Conservation (phyloP, 1,139 yeast species). For the Geotrichum candidum region DNA sequence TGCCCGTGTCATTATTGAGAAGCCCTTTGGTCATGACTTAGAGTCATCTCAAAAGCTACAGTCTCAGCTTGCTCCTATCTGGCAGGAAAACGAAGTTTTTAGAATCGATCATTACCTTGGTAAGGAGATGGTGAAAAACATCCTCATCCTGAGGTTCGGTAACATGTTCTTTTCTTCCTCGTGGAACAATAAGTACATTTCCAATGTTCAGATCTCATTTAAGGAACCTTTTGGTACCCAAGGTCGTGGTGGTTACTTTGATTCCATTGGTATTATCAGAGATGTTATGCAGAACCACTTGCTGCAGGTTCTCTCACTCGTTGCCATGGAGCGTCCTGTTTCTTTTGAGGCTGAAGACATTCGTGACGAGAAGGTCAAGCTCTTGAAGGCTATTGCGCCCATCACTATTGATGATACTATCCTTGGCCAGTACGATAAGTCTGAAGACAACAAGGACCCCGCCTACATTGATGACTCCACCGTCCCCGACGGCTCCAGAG, state of each 20-base stretch:
- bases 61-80: slow-evolving; percentile 69
- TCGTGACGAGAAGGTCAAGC: slow-evolving; percentile 93
- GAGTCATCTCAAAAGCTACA: slow-evolving; percentile 73
- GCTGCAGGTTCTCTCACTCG: slow-evolving; percentile 81
- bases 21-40: slow-evolving; percentile 95
- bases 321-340: slow-evolving; percentile 94
- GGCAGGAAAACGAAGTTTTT: slow-evolving; percentile 84
- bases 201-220: slow-evolving; percentile 79
- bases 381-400: slow-evolving; percentile 71
- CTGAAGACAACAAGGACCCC: slow-evolving; percentile 84
- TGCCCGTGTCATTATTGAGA: slow-evolving; percentile 84
- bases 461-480: slow-evolving; percentile 89
- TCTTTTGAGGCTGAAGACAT: slow-evolving; percentile 86
- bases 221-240: slow-evolving; percentile 98
- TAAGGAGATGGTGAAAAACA: slow-evolving; percentile 94
- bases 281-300: slow-evolving; percentile 98
- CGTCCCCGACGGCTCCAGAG: slow-evolving; percentile 69
- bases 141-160: slow-evolving; percentile 82
- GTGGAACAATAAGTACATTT: slow-evolving; percentile 78
- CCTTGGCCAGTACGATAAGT: slow-evolving; percentile 80
- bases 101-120: slow-evolving; percentile 97
- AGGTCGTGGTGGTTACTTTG: slow-evolving; percentile 98
- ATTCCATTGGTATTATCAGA: slow-evolving; percentile 88
- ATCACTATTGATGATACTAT: slow-evolving; percentile 62
- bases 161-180: slow-evolving; percentile 77